Percentiles rank a stretch among this genome's conserved stretches.
Evolutionary conservation across 257 asterid genomes (phyloP).

Genomic region (Handroanthus guayacan): DNA sequence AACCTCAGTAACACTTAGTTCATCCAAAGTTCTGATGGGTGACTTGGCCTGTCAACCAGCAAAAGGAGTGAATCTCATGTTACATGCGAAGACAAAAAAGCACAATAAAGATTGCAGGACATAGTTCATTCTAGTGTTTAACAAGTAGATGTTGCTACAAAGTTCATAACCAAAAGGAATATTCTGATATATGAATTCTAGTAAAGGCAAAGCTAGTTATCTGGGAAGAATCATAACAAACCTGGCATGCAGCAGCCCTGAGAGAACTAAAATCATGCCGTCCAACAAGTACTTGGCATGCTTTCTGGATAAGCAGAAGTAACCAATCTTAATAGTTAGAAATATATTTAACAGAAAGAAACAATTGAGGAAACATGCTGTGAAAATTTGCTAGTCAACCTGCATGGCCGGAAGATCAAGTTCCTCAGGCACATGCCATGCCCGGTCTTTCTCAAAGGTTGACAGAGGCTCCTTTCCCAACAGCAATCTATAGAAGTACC

Average conservation of each 20-base stretch:
- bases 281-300: slow-evolving; percentile 86
- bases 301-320: slow-evolving; percentile 59
- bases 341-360: not conserved
- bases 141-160: not conserved
- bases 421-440: slow-evolving; percentile 91
- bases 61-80: slow-evolving; percentile 15
- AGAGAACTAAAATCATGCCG: slow-evolving; percentile 93
- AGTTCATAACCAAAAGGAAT: slow-evolving; percentile 12
- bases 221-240: slow-evolving; percentile 35
- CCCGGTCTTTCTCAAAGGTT: slow-evolving; percentile 78
- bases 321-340: slow-evolving; percentile 14
- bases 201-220: slow-evolving; percentile 14
- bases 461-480: slow-evolving; percentile 76
- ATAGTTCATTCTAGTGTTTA: not conserved
- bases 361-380: not conserved
- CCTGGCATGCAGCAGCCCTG: slow-evolving; percentile 95
- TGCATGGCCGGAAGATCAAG: slow-evolving; percentile 78
- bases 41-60: slow-evolving; percentile 81
- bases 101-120: not conserved
- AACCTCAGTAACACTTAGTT: slow-evolving; percentile 75
- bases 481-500: slow-evolving; percentile 82
- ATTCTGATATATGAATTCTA: not conserved
- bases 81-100: not conserved
- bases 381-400: slow-evolving; percentile 50
- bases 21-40: slow-evolving; percentile 82